Conservation (phyloP, 768 basidiomycete genomes). For the Gloeostereum incarnatum region DNA sequence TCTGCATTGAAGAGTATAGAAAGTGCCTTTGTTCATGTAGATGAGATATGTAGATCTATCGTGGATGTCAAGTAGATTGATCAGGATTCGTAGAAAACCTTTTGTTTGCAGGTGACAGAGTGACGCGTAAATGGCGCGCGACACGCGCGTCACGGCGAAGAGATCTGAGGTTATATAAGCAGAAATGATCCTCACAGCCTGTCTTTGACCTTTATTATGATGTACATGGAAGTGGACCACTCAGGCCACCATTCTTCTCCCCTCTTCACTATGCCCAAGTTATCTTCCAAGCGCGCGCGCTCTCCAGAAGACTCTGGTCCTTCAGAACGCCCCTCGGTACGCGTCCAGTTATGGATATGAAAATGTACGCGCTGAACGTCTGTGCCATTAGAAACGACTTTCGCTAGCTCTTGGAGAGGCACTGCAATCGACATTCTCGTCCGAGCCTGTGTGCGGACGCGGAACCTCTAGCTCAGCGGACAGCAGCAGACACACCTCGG, state of each 20-base stretch:
- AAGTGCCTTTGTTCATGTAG: conserved; percentile 3
- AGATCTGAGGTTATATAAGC: too few species aligned
- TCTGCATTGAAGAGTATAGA: conserved; percentile 35
- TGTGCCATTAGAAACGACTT: conserved; percentile 65
- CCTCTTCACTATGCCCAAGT: conserved; percentile 26
- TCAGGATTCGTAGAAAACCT: too few species aligned
- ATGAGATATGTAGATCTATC: background rate
- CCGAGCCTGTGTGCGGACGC: conserved; percentile 7
- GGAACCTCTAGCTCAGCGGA: conserved; percentile 17
- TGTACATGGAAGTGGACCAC: background rate
- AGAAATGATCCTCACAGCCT: background rate
- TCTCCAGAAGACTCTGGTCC: conserved; percentile 43
- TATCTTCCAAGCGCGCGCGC: conserved; percentile 47
- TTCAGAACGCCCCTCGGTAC: conserved; percentile 47
- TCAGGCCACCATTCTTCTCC: too few species aligned
- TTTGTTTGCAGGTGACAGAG: too few species aligned
- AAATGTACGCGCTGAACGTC: too few species aligned
- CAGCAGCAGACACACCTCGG: conserved; percentile 36
- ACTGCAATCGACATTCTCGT: too few species aligned
- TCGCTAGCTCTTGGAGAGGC: conserved; percentile 26
- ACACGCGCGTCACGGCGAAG: too few species aligned
- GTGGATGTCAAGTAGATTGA: conserved; percentile 3
- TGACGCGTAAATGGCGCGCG: too few species aligned
- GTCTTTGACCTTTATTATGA: background rate
- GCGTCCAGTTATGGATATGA: too few species aligned